Percentiles rank a stretch among this genome's conserved stretches.
Evolutionary conservation across 345 rosid species (phyloP).

Genomic region (Hibiscus mutabilis): DNA sequence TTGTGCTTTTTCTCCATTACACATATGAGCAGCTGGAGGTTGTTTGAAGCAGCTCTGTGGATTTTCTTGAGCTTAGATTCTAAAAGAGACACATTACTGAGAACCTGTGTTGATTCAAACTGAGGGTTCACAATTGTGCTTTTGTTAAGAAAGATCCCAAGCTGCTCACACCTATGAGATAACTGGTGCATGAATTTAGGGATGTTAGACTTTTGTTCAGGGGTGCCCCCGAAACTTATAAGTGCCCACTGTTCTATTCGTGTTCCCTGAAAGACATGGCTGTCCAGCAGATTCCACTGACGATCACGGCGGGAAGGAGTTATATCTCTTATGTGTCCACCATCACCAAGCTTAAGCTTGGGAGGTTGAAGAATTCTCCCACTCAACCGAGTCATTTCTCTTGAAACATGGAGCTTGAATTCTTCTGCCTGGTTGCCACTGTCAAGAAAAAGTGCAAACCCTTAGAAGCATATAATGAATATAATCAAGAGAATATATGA

Average conservation of each 20-base stretch:
- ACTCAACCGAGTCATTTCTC: conserved; percentile 71
- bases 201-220: conserved; percentile 64
- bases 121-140: conserved; percentile 46
- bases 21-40: conserved; percentile 77
- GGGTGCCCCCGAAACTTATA: conserved; percentile 78
- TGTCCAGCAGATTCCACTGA: conserved; percentile 71
- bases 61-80: conserved; percentile 72
- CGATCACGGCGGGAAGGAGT: conserved; percentile 64
- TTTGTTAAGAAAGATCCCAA: conserved; percentile 77
- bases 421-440: conserved; percentile 69
- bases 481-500: background rate
- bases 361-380: conserved; percentile 95
- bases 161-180: conserved; percentile 79
- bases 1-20: conserved; percentile 93
- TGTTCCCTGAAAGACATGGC: conserved; percentile 67
- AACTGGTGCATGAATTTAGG: conserved; percentile 76
- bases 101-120: conserved; percentile 66
- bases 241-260: conserved; percentile 77
- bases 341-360: conserved; percentile 79
- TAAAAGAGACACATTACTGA: conserved; percentile 60
- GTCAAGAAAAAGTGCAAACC: conserved; percentile 18
- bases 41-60: conserved; percentile 51
- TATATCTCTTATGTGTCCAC: conserved; percentile 49
- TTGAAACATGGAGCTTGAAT: conserved; percentile 67
- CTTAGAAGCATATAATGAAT: background rate